A percentile compares a stretch with the other conserved stretches of the same genome.
Evolutionary conservation across 1,139 yeast genomes (phyloP).

Genomic region (Kazachstania sp.): DNA sequence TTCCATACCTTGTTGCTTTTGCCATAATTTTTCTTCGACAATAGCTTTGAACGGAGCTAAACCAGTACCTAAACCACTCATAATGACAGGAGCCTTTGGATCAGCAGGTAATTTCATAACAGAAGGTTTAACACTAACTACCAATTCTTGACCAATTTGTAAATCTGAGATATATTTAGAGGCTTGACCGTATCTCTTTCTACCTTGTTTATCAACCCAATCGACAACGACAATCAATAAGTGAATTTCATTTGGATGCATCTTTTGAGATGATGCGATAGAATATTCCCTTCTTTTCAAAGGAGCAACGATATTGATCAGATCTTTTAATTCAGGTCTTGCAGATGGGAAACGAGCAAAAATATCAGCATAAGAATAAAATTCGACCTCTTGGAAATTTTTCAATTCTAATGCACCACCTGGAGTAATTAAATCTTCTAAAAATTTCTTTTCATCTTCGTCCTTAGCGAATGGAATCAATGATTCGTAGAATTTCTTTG

Average conservation of each 20-base stretch:
- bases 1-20: constrained; percentile 75
- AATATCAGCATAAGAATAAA: constrained; percentile 72
- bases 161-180: constrained; percentile 82
- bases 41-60: constrained; percentile 98
- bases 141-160: constrained; percentile 72
- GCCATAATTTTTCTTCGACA: constrained; percentile 92
- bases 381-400: constrained; percentile 77
- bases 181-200: constrained; percentile 88
- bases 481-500: constrained; percentile 85
- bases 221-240: constrained; percentile 91
- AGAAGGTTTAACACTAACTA: constrained; percentile 92
- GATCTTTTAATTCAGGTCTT: constrained; percentile 62
- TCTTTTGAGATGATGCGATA: constrained; percentile 92
- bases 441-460: constrained; percentile 52
- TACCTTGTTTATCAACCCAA: constrained; percentile 84
- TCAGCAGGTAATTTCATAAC: constrained; percentile 93
- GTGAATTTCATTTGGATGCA: constrained; percentile 88
- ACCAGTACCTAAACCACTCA: constrained; percentile 98
- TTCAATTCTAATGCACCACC: constrained; percentile 85
- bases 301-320: constrained; percentile 69
- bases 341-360: constrained; percentile 76
- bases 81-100: constrained; percentile 81
- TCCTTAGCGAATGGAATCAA: constrained; percentile 68
- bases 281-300: constrained; percentile 96
- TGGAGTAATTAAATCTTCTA: constrained; percentile 58